Base-by-base conservation (phyloP, 495 filamentous ascomycete species). In the Penicillium verhagenii region DNA sequence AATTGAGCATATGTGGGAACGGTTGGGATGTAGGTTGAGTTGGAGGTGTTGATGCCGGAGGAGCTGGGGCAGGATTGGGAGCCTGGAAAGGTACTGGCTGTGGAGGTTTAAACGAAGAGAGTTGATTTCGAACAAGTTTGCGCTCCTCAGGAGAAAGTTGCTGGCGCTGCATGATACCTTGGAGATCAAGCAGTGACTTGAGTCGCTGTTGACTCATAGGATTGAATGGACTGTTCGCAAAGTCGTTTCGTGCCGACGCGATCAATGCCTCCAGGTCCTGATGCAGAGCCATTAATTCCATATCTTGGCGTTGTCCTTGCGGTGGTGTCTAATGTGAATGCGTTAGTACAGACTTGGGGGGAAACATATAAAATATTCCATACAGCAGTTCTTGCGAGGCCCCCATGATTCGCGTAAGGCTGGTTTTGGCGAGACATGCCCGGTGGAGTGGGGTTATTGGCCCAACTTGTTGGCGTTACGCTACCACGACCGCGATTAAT, bases 181-280 rank as follows among this genome's bases (percentile, higher is more conserved):
- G 87, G 57, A 97, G 81, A 70, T 93, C 90, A 70, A 95, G 72
- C 59, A 97, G 80, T 18, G 92, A 91, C 69, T 92, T 88, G 64
- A 97, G 72, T 63, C 86, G 87, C 54, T 82, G 83, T 72, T 91
- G 86, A 58, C 86, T 79, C 64, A 82, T 81, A 69, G 77, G 72
- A 76, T 96, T 88, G 73, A 82, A 80, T 35, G 84, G 86, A 69
- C 84, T 87, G 47, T 80, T 80, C 56, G 86, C 86, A 72, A 88
- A 87, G 56, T 90, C 86, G 55, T 76, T 80, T 70, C 85, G 85
- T 45, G 86, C 83, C 52, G 79, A 74, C 59, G 74, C 70, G 66
- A 96, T 91, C 50, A 96, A 76, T 56, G 79, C 77, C 59, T 86
- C 83, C 69, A 96, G 84, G 70, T 96, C 91, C 75, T 82, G 81